Conservation (phyloP, 441 rosid species). For the Erodium moschatum region DNA sequence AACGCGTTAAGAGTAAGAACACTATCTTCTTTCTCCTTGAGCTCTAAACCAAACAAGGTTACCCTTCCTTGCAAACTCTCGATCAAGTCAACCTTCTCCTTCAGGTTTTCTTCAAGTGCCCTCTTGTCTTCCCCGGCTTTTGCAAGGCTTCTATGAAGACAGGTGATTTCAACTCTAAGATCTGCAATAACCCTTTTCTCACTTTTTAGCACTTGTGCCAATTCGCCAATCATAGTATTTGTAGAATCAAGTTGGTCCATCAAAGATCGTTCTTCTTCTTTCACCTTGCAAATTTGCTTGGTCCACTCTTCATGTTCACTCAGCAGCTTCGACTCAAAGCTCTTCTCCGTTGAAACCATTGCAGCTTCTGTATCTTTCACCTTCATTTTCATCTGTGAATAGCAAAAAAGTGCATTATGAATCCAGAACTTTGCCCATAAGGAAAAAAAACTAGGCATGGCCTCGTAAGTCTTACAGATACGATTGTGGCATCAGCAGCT, state of each 20-base stretch:
- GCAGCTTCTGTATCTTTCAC: conserved; percentile 65
- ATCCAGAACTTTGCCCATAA: not conserved
- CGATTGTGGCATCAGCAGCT: conserved; percentile 40
- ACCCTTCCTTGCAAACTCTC: conserved; percentile 49
- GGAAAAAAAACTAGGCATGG: not conserved
- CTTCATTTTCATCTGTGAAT: conserved; percentile 51
- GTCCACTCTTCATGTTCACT: conserved; percentile 50
- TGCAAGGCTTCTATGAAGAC: conserved; percentile 41
- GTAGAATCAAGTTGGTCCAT: conserved; percentile 53
- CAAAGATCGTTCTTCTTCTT: conserved; percentile 52
- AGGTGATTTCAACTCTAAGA: conserved; percentile 40
- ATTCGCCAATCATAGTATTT: conserved; percentile 42
- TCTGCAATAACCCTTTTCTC: conserved; percentile 49
- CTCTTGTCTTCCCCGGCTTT: conserved; percentile 51
- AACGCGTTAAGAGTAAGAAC: conserved; percentile 38
- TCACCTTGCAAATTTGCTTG: conserved; percentile 38
- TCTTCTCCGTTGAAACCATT: conserved; percentile 42
- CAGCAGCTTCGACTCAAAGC: conserved; percentile 44
- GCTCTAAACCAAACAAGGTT: conserved; percentile 46
- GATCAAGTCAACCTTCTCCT: conserved; percentile 41
- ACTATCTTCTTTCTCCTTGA: conserved; percentile 49
- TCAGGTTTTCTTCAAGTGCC: conserved; percentile 45
- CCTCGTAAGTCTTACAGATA: conserved; percentile 45
- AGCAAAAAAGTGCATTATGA: conserved; percentile 18
- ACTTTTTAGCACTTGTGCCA: conserved; percentile 60